Evolutionary conservation across 345 rosid genomes (phyloP), one percentile per base, ranked within the genome.

Genomic region (Camelina laxa): DNA sequence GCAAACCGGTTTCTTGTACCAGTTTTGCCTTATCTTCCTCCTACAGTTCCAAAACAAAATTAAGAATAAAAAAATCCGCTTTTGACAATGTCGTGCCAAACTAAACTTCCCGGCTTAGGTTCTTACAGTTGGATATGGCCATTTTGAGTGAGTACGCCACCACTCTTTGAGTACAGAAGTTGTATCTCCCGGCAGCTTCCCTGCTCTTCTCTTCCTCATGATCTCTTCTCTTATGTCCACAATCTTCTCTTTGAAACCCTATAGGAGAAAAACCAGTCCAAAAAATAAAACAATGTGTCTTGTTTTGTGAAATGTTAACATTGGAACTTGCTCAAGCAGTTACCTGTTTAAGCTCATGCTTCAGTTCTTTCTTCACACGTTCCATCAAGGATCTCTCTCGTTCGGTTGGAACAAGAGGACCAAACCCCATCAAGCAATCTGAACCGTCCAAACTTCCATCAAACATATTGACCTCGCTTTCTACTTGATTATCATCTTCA

Each of bases 101-200:
- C 19, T 58, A 24, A 58, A 30, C 19, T 58, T n/a, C 1, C 4
- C 7, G 6, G 50, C 12, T 6, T 51, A 22, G 67, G 36, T 4
- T 58, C 70, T 79, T 79, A 92, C 97, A 2, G 96, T 90, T 76
- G 97, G 97, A 74, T 92, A 92, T 60, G 97, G 97, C 97, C 97
- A 92, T 75, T 90, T 92, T 48, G 96, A 76, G 82, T 92, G 96
- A n/a, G 90, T 74, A 54, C 81, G 87, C 97, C 97, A 92, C 97
- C 97, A 92, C 22, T 88, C 87, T 84, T 92, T 92, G 70, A 88
- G 82, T 60, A 79, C 84, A 9, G 86, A 86, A 30, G 94, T 90
- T 6, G 96, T 88, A 82, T 88, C 94, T n/a, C 96, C 96, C 0
- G 96, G 97, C 72, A 92, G 78, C 79, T 90, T 90, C 64, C 96